Evolutionary conservation across 2,329 filamentous ascomycete species (phyloP), one percentile per base, ranked within the genome.

Genomic region (Calonectria multiphialidica): DNA sequence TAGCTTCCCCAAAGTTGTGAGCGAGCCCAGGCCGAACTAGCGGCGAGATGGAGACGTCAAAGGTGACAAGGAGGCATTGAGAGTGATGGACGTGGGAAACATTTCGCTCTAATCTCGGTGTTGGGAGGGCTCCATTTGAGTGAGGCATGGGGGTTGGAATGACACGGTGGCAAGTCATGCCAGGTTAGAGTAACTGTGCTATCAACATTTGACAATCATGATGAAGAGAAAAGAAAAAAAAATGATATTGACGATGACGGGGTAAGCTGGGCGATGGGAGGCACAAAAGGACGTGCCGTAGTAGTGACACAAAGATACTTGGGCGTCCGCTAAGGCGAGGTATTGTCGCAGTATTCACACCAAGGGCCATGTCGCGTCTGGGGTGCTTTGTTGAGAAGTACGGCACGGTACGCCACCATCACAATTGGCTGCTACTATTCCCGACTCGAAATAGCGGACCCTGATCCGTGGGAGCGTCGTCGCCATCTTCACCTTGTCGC

Each of bases 381-480:
- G 55, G 30, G 37, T 35, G 64, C 57, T 71, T 79, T 79, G 77
- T 79, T 79, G 76, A 75, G 74, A 28, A 68, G 62, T 21, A 62
- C 59, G 70, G 70, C 66, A 69, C 44, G 49, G 57, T 47, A 40
- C 64, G 69, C 69, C 64, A 71, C 50, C 28, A 62, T 55, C 50
- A 59, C 57, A 62, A 35, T 45, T 62, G 37, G 47, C 63, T 44
- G 45, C 23, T 57, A 65, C 57, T 33, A 62, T 42, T 21, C 62
- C 30, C 7, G 5, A 65, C 44, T 37, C 42, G 62, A 65, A 21
- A 21, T 44, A 45, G 40, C 40, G 57, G 57, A 62, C 57, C 57
- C 57, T 62, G 37, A 62, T 42, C 37, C 30, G 57, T 62, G 57
- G 57, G 57, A 62, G 57, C 37, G 40, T 40, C 62, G 21, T 66